Conservation (phyloP, 106 monocot species). For the Dendrobium nobile region DNA sequence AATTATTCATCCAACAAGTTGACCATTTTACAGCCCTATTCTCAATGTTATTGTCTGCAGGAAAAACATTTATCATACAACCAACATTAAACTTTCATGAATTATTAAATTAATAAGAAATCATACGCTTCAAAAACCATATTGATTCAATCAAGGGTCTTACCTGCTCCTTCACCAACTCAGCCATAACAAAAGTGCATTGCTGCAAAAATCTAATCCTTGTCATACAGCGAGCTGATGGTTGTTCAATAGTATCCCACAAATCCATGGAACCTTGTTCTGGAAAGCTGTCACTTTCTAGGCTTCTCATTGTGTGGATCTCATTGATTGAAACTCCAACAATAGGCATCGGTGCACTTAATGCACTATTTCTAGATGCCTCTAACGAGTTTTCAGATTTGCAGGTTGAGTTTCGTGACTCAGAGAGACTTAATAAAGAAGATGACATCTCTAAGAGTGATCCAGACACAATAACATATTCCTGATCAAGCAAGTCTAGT, state of each 20-base stretch:
- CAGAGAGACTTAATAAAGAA: constrained; percentile 38
- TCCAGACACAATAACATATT: constrained; percentile 81
- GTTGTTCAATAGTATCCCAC: constrained; percentile 61
- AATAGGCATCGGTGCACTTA: constrained; percentile 82
- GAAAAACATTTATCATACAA: too few relatives aligned
- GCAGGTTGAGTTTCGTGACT: constrained; percentile 31
- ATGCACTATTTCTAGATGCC: constrained; percentile 25
- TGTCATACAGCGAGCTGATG: constrained; percentile 48
- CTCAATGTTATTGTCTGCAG: too few relatives aligned
- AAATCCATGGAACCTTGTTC: constrained; percentile 63
- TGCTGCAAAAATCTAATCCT: constrained; percentile 77
- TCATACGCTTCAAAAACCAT: too few relatives aligned
- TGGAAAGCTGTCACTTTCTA: constrained; percentile 43
- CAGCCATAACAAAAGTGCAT: constrained; percentile 53
- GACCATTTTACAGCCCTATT: too few relatives aligned
- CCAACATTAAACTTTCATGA: too few relatives aligned
- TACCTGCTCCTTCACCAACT: constrained; percentile 77
- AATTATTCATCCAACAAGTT: too few relatives aligned
- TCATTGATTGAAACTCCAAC: constrained; percentile 14
- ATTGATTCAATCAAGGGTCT: background rate
- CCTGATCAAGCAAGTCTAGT: constrained; percentile 76
- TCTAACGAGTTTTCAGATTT: constrained; percentile 42
- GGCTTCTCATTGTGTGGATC: constrained; percentile 18
- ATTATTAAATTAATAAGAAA: too few relatives aligned
- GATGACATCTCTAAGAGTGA: constrained; percentile 62